Evolutionary conservation across 1,284 basidiomycete species (phyloP).

Genomic region (Puccinia novopanici): DNA sequence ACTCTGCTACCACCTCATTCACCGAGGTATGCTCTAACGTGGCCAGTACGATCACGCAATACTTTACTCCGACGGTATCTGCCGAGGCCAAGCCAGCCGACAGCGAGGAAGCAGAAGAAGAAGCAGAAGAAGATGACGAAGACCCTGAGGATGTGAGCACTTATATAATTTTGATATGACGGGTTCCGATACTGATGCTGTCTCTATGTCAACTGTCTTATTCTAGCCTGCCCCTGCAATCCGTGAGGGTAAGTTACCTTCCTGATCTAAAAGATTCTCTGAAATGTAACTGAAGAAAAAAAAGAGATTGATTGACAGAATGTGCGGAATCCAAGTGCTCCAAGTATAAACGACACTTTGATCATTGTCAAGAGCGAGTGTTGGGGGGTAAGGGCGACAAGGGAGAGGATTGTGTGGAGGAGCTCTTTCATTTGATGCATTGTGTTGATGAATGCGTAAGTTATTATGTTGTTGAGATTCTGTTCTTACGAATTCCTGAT

Average conservation of each 20-base stretch:
- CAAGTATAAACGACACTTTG: conserved; percentile 50
- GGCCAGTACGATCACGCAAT: conserved; percentile 21
- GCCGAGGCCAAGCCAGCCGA: conserved; percentile 24
- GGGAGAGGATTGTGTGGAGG: conserved; percentile 50
- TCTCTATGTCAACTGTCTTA: not conserved
- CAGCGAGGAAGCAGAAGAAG: not conserved
- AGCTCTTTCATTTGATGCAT: conserved; percentile 51
- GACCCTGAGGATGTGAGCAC: conserved; percentile 47
- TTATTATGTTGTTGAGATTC: not conserved
- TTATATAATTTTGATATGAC: not conserved
- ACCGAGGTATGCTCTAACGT: conserved; percentile 36
- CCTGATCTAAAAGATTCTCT: not conserved
- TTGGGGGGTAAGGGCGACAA: conserved; percentile 40
- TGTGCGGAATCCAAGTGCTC: conserved; percentile 47
- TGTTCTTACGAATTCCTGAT: not conserved
- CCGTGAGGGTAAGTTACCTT: conserved; percentile 30
- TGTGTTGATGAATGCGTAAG: conserved; percentile 51
- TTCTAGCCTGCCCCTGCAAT: conserved; percentile 45
- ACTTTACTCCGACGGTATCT: conserved; percentile 37
- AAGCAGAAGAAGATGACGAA: conserved; percentile 32
- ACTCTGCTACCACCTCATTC: conserved; percentile 6
- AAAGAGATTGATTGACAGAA: conserved; percentile 8
- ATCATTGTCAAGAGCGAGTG: conserved; percentile 51
- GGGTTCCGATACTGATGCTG: not conserved
- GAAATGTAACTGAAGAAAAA: too few relatives aligned